Evolutionary conservation across 2,329 filamentous ascomycete genomes (phyloP).

Genomic region (Penicillium griseofulvum): DNA sequence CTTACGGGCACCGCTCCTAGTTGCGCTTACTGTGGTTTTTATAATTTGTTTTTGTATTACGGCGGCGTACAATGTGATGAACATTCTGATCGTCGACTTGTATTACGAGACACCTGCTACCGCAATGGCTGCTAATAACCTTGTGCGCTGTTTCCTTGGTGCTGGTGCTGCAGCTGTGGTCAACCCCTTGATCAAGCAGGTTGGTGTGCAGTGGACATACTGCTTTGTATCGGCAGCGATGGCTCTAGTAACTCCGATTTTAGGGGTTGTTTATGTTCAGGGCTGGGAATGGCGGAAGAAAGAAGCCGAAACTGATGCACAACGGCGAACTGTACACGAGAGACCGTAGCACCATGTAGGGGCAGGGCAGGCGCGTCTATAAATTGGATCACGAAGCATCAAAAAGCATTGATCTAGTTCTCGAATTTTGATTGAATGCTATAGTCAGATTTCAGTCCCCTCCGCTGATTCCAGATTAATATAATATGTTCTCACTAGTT

Average conservation of each 20-base stretch:
- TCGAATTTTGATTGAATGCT: neutral
- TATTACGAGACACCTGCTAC: constrained; percentile 33
- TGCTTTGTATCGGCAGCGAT: constrained; percentile 13
- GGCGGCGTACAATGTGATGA: constrained; percentile 43
- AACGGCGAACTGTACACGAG: neutral
- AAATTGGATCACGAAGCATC: neutral
- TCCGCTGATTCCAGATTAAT: neutral
- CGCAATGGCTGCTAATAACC: constrained; percentile 35
- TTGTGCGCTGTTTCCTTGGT: constrained; percentile 33
- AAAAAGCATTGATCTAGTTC: neutral
- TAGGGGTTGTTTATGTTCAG: constrained; percentile 18
- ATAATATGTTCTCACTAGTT: neutral
- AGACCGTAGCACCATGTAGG: neutral
- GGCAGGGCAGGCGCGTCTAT: neutral
- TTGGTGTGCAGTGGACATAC: constrained; percentile 21
- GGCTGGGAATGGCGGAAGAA: constrained; percentile 21
- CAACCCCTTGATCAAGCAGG: constrained; percentile 19
- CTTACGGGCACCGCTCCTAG: constrained; percentile 19
- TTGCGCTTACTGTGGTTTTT: constrained; percentile 33
- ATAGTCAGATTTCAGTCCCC: no score
- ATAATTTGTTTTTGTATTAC: constrained; percentile 38
- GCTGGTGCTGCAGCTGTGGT: constrained; percentile 29
- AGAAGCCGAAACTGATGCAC: neutral
- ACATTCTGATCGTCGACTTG: constrained; percentile 47
- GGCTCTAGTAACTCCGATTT: constrained; percentile 11